Percentiles rank a stretch among this genome's conserved stretches.
Conservation (phyloP, 2,329 filamentous ascomycete species). For the Aspergillus hortae region DNA sequence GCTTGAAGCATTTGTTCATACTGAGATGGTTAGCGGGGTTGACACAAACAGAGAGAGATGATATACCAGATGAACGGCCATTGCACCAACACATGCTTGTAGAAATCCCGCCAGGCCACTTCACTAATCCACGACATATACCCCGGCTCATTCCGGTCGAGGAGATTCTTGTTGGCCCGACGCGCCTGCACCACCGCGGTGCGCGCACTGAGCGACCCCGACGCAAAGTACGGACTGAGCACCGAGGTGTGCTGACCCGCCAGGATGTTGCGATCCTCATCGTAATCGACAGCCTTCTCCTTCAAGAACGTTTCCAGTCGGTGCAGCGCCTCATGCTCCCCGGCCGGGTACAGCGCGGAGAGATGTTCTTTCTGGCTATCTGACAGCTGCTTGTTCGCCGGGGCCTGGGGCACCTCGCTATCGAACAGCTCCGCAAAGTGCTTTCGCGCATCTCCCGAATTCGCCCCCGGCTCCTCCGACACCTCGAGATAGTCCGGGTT, state of each 20-base stretch:
- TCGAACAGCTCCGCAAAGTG: conserved; percentile 58
- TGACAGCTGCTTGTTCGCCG: conserved; percentile 59
- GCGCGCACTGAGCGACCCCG: conserved; percentile 64
- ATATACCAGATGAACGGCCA: conserved; percentile 67
- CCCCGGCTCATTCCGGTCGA: conserved; percentile 64
- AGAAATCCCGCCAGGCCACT: conserved; percentile 84
- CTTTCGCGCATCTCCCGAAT: conserved; percentile 48
- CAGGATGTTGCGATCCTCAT: conserved; percentile 64
- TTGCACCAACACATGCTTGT: conserved; percentile 76
- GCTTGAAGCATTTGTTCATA: conserved; percentile 77
- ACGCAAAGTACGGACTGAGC: conserved; percentile 69
- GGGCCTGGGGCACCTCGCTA: conserved; percentile 57
- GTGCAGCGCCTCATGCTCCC: conserved; percentile 66
- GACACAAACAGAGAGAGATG: too few species aligned
- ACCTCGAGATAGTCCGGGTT: conserved; percentile 65
- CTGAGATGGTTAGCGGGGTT: conserved; percentile 22
- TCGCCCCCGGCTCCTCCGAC: conserved; percentile 56
- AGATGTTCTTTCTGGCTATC: conserved; percentile 58
- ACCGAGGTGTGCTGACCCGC: conserved; percentile 61
- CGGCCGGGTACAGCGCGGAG: conserved; percentile 65
- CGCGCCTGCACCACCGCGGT: conserved; percentile 64
- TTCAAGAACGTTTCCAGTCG: conserved; percentile 66
- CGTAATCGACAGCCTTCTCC: conserved; percentile 60
- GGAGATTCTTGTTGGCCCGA: conserved; percentile 57
- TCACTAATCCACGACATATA: conserved; percentile 75